Conservation (phyloP, 2,329 filamentous ascomycete species). For the Magnaporthiopsis rhizophila region DNA sequence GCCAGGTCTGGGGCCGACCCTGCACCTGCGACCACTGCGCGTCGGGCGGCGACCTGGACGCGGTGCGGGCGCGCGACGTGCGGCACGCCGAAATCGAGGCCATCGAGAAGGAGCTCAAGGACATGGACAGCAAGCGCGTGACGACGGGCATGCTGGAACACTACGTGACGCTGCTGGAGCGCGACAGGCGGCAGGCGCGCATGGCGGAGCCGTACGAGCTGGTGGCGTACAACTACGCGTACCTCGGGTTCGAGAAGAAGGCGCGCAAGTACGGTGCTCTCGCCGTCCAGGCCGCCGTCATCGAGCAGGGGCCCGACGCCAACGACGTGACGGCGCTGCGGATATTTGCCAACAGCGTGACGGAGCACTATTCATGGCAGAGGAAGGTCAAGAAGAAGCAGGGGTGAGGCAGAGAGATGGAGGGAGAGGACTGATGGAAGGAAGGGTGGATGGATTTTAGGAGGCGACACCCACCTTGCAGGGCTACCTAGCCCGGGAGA, state of each 20-base stretch:
- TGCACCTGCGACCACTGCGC: slow-evolving; percentile 30
- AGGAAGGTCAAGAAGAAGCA: slow-evolving; percentile 6
- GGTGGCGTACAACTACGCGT: slow-evolving; percentile 31
- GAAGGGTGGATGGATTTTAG: too few species aligned
- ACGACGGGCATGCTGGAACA: slow-evolving; percentile 22
- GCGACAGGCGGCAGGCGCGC: slow-evolving; percentile 28
- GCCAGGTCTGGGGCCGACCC: slow-evolving; percentile 22
- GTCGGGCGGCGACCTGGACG: slow-evolving; percentile 8
- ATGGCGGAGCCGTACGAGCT: slow-evolving; percentile 30
- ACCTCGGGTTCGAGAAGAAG: slow-evolving; percentile 22
- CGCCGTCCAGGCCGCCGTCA: slow-evolving; percentile 25
- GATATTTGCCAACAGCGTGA: slow-evolving; percentile 23
- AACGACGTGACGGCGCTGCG: slow-evolving; percentile 27
- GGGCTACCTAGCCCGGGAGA: too few species aligned
- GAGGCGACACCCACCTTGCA: too few species aligned
- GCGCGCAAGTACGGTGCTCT: slow-evolving; percentile 26
- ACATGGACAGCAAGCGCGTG: slow-evolving; percentile 17
- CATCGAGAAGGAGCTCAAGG: slow-evolving; percentile 20
- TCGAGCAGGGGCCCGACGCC: slow-evolving; percentile 28
- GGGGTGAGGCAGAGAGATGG: background rate
- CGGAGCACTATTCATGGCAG: slow-evolving; percentile 21
- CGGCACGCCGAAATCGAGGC: slow-evolving; percentile 19
- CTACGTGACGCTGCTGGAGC: slow-evolving; percentile 23
- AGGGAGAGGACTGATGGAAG: too few species aligned
- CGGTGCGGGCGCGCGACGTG: slow-evolving; percentile 18